These are phyloP conservation scores for Penicillium corylophilum DNA, from an alignment of 2,329 filamentous ascomycete genomes.

Conservation along the genomic window DNA sequence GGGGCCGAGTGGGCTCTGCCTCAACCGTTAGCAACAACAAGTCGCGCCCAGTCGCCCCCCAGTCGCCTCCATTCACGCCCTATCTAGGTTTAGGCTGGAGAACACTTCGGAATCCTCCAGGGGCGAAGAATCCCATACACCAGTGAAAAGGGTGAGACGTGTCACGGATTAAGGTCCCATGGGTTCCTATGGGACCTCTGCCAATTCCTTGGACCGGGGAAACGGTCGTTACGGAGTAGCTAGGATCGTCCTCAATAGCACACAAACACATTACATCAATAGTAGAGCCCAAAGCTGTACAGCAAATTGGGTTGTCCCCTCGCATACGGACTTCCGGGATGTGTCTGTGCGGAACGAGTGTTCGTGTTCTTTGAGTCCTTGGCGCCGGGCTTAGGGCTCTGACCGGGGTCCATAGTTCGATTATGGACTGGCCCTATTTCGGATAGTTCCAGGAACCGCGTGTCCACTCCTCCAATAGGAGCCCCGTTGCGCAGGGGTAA, in stretches of 20 bases:
- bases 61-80: conserved; percentile 1
- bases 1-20: neutral
- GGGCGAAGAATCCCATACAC: conserved; percentile 3
- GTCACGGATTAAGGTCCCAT: neutral
- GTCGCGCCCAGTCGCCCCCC: neutral
- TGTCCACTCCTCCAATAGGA: conserved; percentile 13
- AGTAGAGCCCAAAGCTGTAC: neutral
- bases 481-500: conserved; percentile 1
- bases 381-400: conserved; percentile 5
- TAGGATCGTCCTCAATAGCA: neutral
- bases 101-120: neutral
- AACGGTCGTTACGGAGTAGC: neutral
- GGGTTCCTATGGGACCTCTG: neutral
- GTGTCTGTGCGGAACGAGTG: conserved; percentile 12
- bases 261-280: neutral
- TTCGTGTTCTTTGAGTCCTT: conserved; percentile 8
- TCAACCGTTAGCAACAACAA: neutral
- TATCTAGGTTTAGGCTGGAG: neutral
- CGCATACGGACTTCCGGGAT: neutral
- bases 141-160: neutral
- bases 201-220: neutral
- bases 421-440: conserved; percentile 18
- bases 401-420: conserved; percentile 19
- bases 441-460: conserved; percentile 19
- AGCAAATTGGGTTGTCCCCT: conserved; percentile 1